phyloP scores from a whole-genome alignment of 805 yeast species.

The Nakazawaea molendinolei region DNA sequence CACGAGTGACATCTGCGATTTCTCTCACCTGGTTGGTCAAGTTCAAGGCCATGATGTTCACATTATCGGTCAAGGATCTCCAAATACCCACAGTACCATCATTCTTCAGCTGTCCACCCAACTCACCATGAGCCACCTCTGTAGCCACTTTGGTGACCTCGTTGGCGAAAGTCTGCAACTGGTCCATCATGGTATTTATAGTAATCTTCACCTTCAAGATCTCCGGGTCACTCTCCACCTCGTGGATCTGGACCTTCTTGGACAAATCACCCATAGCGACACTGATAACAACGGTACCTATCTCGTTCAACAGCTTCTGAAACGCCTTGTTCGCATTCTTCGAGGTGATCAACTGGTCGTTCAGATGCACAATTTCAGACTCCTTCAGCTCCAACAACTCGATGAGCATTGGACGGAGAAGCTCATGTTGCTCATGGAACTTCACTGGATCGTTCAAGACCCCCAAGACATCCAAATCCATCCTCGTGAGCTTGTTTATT shows the following conservation, averaged over 20 bases:
- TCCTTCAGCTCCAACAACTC: conserved; percentile 12
- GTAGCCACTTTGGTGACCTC: conserved; percentile 85
- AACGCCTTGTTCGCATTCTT: conserved; percentile 58
- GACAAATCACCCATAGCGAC: conserved; percentile 87
- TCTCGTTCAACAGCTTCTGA: conserved; percentile 66
- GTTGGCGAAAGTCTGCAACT: conserved; percentile 70
- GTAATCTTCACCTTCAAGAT: conserved; percentile 74
- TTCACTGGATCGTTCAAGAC: conserved; percentile 16
- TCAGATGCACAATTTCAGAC: conserved; percentile 15
- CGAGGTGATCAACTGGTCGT: conserved; percentile 14
- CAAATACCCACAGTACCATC: conserved; percentile 85
- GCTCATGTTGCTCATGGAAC: conserved; percentile 17
- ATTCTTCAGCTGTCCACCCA: conserved; percentile 84
- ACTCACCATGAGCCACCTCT: conserved; percentile 84
- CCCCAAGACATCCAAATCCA: not conserved
- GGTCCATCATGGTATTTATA: conserved; percentile 86
- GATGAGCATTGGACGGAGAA: conserved; percentile 16
- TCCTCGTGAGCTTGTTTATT: too few species aligned
- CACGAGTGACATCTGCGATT: conserved; percentile 83
- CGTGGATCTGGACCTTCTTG: conserved; percentile 70
- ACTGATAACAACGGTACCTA: conserved; percentile 80
- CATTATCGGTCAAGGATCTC: conserved; percentile 78
- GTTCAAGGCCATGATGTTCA: conserved; percentile 83
- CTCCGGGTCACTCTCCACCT: conserved; percentile 70
- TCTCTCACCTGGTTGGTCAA: conserved; percentile 84